A percentile compares a stretch with the other conserved stretches of the same genome.
phyloP scores from a whole-genome alignment of 306 rosid species.

The Lathyrus sativus region DNA sequence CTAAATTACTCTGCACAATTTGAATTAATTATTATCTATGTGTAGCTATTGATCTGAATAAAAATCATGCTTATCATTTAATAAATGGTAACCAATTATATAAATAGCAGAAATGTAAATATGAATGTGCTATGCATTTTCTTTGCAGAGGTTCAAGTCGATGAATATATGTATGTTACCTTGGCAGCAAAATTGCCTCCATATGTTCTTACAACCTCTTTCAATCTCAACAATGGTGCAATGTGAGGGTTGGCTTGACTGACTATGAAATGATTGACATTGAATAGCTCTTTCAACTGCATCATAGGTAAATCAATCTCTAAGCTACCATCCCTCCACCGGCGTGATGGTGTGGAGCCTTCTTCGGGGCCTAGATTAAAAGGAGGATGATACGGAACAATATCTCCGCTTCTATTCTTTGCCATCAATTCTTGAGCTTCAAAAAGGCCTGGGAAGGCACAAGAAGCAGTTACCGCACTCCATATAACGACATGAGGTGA shows the following conservation, averaged over 20 bases:
- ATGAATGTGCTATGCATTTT: background rate
- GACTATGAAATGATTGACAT: conserved; percentile 94
- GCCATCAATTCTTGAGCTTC: conserved; percentile 99
- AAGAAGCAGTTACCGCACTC: conserved; percentile 99
- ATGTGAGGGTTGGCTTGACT: conserved; percentile 97
- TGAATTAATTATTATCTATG: background rate
- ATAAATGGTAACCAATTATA: background rate
- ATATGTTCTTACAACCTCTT: conserved; percentile 72
- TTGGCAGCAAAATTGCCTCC: conserved; percentile 98
- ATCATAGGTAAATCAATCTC: conserved; percentile 99
- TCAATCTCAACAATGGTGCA: conserved; percentile 85
- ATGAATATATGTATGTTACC: conserved; percentile 50
- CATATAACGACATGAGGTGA: conserved; percentile 97
- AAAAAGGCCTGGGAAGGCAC: conserved; percentile 97
- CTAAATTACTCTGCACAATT: background rate
- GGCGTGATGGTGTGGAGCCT: conserved; percentile 69
- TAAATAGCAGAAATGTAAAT: background rate
- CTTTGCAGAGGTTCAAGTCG: conserved; percentile 23
- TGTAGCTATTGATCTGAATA: background rate
- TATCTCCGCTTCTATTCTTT: conserved; percentile 90
- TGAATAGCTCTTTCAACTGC: conserved; percentile 90
- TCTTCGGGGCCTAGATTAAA: conserved; percentile 90
- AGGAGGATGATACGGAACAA: conserved; percentile 95
- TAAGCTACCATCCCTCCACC: conserved; percentile 98
- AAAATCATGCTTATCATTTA: background rate